Evolutionary conservation across 148 eudicot genomes (phyloP).

Genomic region (Heliamphora exappendiculata): DNA sequence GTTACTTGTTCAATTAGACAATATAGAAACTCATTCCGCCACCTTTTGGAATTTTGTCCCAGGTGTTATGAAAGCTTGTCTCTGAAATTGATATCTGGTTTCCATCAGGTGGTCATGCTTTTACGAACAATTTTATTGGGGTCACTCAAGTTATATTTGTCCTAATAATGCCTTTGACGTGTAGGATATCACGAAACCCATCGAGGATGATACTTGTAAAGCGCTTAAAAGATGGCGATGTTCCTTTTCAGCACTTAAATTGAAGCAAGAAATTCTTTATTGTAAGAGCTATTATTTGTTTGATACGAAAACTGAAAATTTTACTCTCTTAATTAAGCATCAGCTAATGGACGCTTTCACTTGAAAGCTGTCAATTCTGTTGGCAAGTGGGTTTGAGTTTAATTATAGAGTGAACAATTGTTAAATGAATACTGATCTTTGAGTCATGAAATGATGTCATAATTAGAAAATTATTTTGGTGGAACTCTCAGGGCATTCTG

Average conservation of each 20-base stretch:
- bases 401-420: neutral
- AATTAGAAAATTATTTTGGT: neutral
- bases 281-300: slow-evolving; percentile 43
- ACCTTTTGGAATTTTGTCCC: slow-evolving; percentile 12
- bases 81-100: slow-evolving; percentile 80
- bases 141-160: neutral
- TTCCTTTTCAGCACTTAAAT: slow-evolving; percentile 79
- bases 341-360: neutral
- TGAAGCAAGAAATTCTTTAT: slow-evolving; percentile 93
- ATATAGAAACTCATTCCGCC: slow-evolving; percentile 4
- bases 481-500: neutral
- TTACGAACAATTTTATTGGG: neutral
- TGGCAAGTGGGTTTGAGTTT: neutral
- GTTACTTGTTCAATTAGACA: neutral
- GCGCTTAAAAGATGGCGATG: slow-evolving; percentile 69
- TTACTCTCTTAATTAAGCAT: neutral
- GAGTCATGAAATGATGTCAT: slow-evolving; percentile 3
- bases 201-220: slow-evolving; percentile 59
- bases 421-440: neutral
- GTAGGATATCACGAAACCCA: slow-evolving; percentile 90
- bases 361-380: neutral
- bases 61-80: slow-evolving; percentile 87
- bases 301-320: neutral
- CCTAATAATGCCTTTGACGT: slow-evolving; percentile 10
- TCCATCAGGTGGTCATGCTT: slow-evolving; percentile 62